A percentile compares a stretch with the other conserved stretches of the same genome.
Evolutionary conservation across 371 early-diverging fungal genomes (phyloP).

Genomic region (Lichtheimia ornata): DNA sequence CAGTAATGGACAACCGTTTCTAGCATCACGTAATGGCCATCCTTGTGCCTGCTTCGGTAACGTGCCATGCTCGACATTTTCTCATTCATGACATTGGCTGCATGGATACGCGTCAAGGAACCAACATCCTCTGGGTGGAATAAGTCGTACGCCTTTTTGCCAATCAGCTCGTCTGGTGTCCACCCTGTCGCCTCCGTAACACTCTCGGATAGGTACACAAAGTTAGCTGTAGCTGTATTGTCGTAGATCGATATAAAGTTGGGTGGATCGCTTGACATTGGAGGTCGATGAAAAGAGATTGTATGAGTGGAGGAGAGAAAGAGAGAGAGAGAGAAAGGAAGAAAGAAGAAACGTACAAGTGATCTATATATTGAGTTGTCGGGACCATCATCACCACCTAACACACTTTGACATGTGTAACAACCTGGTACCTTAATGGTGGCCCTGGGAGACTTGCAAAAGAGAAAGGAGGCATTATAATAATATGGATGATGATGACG

Average conservation of each 20-base stretch:
- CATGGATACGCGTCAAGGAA: constrained; percentile 35
- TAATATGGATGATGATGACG: too few relatives aligned
- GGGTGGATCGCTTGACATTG: constrained; percentile 4
- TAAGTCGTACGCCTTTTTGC: constrained; percentile 41
- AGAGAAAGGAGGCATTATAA: too few relatives aligned
- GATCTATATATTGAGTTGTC: too few relatives aligned
- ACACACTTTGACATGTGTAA: too few relatives aligned
- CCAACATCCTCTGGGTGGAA: constrained; percentile 50
- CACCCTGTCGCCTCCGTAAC: constrained; percentile 52
- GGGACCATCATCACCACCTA: too few relatives aligned
- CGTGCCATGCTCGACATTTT: constrained; percentile 36
- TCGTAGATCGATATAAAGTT: constrained; percentile 62
- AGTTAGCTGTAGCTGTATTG: constrained; percentile 45
- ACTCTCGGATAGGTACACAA: constrained; percentile 54
- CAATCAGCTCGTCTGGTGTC: constrained; percentile 51
- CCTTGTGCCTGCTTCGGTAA: constrained; percentile 35
- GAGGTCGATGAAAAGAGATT: neutral
- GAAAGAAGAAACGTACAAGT: neutral
- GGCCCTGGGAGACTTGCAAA: too few relatives aligned
- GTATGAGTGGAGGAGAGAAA: neutral
- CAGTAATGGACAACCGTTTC: constrained; percentile 42
- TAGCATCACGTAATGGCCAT: constrained; percentile 31
- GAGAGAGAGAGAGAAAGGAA: neutral
- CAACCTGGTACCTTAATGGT: too few relatives aligned
- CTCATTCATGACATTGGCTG: constrained; percentile 48